phyloP scores from a whole-genome alignment of 2,329 filamentous ascomycete species.

The Microsporum ferrugineum region DNA sequence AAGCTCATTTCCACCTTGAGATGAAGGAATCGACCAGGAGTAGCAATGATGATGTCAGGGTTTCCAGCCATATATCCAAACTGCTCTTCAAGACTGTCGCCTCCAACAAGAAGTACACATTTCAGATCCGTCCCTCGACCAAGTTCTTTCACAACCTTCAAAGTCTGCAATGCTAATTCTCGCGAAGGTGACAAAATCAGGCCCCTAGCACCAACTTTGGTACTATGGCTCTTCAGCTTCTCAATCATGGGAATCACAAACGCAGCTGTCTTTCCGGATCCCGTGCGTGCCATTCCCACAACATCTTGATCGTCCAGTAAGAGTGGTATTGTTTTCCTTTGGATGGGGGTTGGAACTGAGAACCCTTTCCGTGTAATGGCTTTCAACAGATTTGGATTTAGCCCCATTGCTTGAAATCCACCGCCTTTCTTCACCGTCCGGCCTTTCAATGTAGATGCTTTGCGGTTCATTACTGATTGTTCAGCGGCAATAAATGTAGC shows the following conservation, averaged over 20 bases:
- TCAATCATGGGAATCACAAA: conserved; percentile 99
- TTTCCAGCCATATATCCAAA: conserved; percentile 88
- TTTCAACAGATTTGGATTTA: conserved; percentile 73
- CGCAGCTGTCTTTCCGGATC: conserved; percentile 94
- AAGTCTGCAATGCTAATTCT: conserved; percentile 85
- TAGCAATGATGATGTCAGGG: conserved; percentile 94
- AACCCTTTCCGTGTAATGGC: conserved; percentile 92
- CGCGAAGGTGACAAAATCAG: conserved; percentile 84
- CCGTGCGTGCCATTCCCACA: conserved; percentile 98
- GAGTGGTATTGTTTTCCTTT: conserved; percentile 89
- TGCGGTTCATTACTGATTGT: conserved; percentile 79
- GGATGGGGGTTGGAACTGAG: conserved; percentile 90
- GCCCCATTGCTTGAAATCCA: conserved; percentile 88
- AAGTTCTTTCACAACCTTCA: conserved; percentile 94
- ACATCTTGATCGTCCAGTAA: conserved; percentile 85
- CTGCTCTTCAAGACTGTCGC: conserved; percentile 91
- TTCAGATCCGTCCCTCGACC: conserved; percentile 82
- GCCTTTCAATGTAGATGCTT: conserved; percentile 68
- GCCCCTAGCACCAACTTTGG: conserved; percentile 72
- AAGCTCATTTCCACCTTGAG: conserved; percentile 93
- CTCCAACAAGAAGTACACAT: conserved; percentile 81
- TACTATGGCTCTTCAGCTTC: conserved; percentile 75
- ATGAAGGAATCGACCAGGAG: conserved; percentile 90
- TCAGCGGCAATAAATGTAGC: conserved; percentile 82
- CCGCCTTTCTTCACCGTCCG: conserved; percentile 87